Evolutionary conservation across 441 rosid genomes (phyloP).

Genomic region (Raphanus hybrid): DNA sequence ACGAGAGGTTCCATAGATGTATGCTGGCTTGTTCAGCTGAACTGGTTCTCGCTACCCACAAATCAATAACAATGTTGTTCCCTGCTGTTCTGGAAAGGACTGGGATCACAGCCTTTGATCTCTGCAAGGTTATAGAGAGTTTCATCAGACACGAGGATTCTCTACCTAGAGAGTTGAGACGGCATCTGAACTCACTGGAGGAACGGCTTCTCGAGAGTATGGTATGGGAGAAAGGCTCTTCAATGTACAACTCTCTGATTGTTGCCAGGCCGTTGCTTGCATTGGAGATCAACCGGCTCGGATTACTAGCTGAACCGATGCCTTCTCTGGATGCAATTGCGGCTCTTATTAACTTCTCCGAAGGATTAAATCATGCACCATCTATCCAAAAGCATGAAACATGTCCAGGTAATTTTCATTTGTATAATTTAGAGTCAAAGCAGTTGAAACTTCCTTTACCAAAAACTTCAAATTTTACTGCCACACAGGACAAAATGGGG

Average conservation of each 20-base stretch:
- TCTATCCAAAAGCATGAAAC: conserved; percentile 67
- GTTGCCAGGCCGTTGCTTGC: conserved; percentile 82
- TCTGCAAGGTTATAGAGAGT: conserved; percentile 98
- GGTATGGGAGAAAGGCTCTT: conserved; percentile 99
- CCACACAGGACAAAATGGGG: conserved; percentile 82
- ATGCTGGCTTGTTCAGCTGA: conserved; percentile 99
- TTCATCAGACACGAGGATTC: conserved; percentile 96
- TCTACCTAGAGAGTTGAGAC: conserved; percentile 94
- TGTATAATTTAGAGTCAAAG: not conserved
- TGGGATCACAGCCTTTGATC: conserved; percentile 98
- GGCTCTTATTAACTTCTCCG: conserved; percentile 66
- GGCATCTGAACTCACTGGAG: conserved; percentile 96
- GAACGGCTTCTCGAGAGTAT: conserved; percentile 95
- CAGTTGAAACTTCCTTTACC: conserved; percentile 18
- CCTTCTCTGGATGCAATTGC: conserved; percentile 97
- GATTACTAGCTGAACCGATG: conserved; percentile 96
- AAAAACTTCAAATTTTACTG: conserved; percentile 19
- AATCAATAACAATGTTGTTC: conserved; percentile 90
- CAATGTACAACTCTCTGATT: conserved; percentile 91
- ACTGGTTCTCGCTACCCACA: conserved; percentile 91
- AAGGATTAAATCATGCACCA: conserved; percentile 54
- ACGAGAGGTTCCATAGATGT: conserved; percentile 98
- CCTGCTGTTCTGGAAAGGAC: conserved; percentile 97
- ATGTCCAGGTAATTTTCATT: conserved; percentile 54
- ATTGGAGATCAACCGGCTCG: conserved; percentile 75